These are phyloP conservation scores for Rossbeevera mucosa DNA, from an alignment of 768 basidiomycete genomes.

Conservation along the genomic window DNA sequence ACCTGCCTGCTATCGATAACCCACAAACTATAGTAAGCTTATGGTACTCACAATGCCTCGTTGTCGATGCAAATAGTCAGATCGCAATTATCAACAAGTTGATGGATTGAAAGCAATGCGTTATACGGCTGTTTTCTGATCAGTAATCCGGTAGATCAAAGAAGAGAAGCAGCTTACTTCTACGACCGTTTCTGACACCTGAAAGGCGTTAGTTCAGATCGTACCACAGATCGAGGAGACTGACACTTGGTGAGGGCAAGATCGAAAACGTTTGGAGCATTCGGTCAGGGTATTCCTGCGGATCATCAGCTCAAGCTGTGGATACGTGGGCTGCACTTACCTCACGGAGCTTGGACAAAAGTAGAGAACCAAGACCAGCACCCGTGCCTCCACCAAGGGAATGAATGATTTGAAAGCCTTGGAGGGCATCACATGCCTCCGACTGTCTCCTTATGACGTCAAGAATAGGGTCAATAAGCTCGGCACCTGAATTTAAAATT, in stretches of 20 bases:
- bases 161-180: slow-evolving; percentile 36
- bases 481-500: slow-evolving; percentile 56
- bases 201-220: slow-evolving; percentile 9
- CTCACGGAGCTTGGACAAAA: slow-evolving; percentile 80
- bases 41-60: slow-evolving; percentile 62
- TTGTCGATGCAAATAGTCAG: slow-evolving; percentile 84
- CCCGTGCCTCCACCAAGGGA: slow-evolving; percentile 92
- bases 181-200: slow-evolving; percentile 48
- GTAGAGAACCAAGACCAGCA: slow-evolving; percentile 75
- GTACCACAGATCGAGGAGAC: slow-evolving; percentile 7
- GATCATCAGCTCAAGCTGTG: slow-evolving; percentile 1
- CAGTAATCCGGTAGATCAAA: slow-evolving; percentile 1
- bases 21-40: not conserved
- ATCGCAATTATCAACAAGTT: slow-evolving; percentile 86
- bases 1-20: slow-evolving; percentile 39
- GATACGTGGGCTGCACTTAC: slow-evolving; percentile 32
- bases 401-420: slow-evolving; percentile 88
- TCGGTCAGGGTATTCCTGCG: slow-evolving; percentile 53
- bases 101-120: slow-evolving; percentile 77
- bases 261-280: slow-evolving; percentile 51
- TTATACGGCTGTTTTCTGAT: slow-evolving; percentile 64
- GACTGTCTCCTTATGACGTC: slow-evolving; percentile 78
- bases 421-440: slow-evolving; percentile 79
- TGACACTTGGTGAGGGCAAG: slow-evolving; percentile 54
- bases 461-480: slow-evolving; percentile 81